Evolutionary conservation across 2,329 filamentous ascomycete genomes (phyloP), one percentile per base, ranked within the genome.

Genomic region (Aureobasidium subglaciale): DNA sequence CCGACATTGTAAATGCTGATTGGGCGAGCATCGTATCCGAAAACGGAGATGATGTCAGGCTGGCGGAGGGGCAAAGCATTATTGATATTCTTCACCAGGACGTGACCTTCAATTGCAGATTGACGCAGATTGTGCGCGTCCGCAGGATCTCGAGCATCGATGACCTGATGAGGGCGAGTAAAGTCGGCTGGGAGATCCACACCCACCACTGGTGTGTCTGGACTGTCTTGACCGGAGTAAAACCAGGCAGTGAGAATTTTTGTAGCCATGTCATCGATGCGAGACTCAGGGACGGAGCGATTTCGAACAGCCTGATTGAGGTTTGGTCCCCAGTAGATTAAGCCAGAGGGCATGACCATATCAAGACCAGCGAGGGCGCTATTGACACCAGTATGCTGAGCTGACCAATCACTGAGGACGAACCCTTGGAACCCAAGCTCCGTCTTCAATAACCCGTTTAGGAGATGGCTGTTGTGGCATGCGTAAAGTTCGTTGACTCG

Each of bases 371-470:
- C 74, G 35, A 84, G 65, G 0, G 80, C 78, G 18, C 79, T 81
- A 0, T 72, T 75, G 0, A 84, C 78, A 1, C 81, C 81, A 0
- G 76, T 75, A 52, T 80, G 73, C 50, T 84, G 80, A 0, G 43
- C 79, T 16, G 62, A 64, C 72, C 90, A 95, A 67, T 77, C 74
- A 2, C 68, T 72, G 35, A 75, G 66, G 7, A 76, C 70, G 56
- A 72, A 77, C 29, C 73, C 73, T 57, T 73, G 67, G 64, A 74
- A 75, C 7, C 88, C 88, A 1, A 92, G 75, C 68, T 90, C 86
- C 35, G 85, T 83, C 63, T 89, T 89, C 7, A 89, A 70, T 4
- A 88, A 75, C 0, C 80, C 82, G 59, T 87, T 88, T 45, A 86
- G 74, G 7, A 84, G 69, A 64, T 83, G 83, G 58, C 79, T 81